A percentile compares a stretch with the other conserved stretches of the same genome.
Conservation (phyloP, 2,329 filamentous ascomycete genomes). For the Cephalotrichum gorgonifer region DNA sequence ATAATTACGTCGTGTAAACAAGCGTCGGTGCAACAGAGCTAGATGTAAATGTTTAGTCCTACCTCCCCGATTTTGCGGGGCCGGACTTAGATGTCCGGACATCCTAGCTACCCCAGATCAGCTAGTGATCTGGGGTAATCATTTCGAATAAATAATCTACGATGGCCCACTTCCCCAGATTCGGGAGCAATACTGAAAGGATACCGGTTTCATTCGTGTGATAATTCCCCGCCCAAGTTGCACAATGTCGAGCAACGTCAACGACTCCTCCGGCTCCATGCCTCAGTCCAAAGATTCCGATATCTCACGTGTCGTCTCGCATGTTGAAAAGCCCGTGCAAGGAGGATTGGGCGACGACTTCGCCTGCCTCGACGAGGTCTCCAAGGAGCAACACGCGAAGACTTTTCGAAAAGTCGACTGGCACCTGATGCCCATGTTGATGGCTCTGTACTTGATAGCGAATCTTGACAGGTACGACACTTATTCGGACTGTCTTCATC, state of each 20-base stretch:
- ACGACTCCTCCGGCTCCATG: not conserved
- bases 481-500: not conserved
- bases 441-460: constrained; percentile 26
- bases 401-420: not conserved
- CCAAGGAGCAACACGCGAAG: not conserved
- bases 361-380: not conserved
- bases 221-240: too few relatives aligned
- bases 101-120: too few relatives aligned
- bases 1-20: too few relatives aligned
- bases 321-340: not conserved
- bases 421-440: constrained; percentile 16
- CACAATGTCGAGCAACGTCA: not conserved
- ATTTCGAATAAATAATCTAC: too few relatives aligned
- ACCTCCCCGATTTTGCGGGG: too few relatives aligned
- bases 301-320: not conserved
- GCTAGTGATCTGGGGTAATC: too few relatives aligned
- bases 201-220: too few relatives aligned
- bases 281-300: not conserved
- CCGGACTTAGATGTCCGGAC: too few relatives aligned
- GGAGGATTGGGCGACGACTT: not conserved
- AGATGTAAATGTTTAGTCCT: too few relatives aligned
- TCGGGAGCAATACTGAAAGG: too few relatives aligned
- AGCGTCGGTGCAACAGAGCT: too few relatives aligned
- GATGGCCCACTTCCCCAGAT: too few relatives aligned
- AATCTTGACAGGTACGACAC: constrained; percentile 6